phyloP scores from a whole-genome alignment of 352 stramenopile species.

The Globisporangium uncinulatum region DNA sequence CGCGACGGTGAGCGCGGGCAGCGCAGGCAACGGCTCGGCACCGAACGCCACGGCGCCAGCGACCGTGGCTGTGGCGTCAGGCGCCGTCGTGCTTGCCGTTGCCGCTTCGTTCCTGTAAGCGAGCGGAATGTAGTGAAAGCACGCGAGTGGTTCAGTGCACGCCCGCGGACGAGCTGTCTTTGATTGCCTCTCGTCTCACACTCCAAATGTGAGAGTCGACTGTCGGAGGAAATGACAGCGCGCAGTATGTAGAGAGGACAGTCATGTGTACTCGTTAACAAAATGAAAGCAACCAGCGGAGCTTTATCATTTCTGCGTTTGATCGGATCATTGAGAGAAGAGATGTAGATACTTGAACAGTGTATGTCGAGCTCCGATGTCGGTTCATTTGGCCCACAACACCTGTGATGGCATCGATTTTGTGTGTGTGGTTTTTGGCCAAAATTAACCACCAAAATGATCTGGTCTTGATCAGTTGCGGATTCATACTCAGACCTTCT shows the following conservation, averaged over 20 bases:
- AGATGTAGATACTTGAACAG: no score
- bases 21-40: neutral
- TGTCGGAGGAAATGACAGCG: neutral
- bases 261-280: constrained; percentile 1
- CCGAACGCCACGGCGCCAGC: neutral
- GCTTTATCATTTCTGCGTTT: no score
- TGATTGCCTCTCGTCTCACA: no score
- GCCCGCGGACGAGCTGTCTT: neutral
- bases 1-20: neutral
- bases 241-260: constrained; percentile 5
- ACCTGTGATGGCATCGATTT: no score
- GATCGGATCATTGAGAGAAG: no score
- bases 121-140: neutral
- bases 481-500: neutral
- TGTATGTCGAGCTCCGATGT: no score
- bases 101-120: constrained; percentile 13
- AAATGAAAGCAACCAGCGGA: neutral
- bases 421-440: no score
- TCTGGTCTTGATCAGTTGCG: no score
- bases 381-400: no score
- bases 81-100: constrained; percentile 8
- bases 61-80: constrained; percentile 1
- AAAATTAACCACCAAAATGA: no score
- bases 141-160: neutral
- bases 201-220: neutral